These are phyloP conservation scores for Chrysoporthe cubensis DNA, from an alignment of 2,329 filamentous ascomycete genomes.

Conservation along the genomic window DNA sequence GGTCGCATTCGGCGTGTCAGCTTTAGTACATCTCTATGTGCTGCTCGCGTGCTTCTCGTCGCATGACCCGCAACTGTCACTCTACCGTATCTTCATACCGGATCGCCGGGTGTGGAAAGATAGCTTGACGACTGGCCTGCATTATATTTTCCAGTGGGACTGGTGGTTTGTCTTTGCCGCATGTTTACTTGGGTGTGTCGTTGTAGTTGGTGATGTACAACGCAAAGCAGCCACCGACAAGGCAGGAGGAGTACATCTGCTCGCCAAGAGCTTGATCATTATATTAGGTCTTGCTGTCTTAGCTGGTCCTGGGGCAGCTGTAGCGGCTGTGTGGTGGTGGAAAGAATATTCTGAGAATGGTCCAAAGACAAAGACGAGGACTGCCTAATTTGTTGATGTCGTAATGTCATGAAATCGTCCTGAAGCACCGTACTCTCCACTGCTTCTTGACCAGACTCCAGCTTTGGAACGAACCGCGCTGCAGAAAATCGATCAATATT, in stretches of 20 bases:
- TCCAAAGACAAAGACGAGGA: background rate
- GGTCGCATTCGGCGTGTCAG: conserved; percentile 8
- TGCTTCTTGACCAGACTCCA: too few relatives aligned
- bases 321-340: conserved; percentile 11
- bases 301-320: background rate
- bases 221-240: background rate
- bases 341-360: background rate
- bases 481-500: too few relatives aligned
- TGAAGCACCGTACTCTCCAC: background rate
- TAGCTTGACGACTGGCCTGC: background rate
- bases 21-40: conserved; percentile 7
- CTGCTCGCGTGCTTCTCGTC: conserved; percentile 3
- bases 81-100: conserved; percentile 3
- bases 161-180: conserved; percentile 2
- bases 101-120: background rate
- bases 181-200: background rate
- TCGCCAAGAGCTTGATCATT: background rate
- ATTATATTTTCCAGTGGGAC: conserved; percentile 15
- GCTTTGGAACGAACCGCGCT: too few relatives aligned
- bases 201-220: conserved; percentile 1
- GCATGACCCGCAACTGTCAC: background rate
- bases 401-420: background rate
- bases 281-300: conserved; percentile 3
- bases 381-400: background rate
- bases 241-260: background rate